Base-by-base conservation (phyloP, 495 filamentous ascomycete genomes). In the Astrothelium subdiscretum region DNA sequence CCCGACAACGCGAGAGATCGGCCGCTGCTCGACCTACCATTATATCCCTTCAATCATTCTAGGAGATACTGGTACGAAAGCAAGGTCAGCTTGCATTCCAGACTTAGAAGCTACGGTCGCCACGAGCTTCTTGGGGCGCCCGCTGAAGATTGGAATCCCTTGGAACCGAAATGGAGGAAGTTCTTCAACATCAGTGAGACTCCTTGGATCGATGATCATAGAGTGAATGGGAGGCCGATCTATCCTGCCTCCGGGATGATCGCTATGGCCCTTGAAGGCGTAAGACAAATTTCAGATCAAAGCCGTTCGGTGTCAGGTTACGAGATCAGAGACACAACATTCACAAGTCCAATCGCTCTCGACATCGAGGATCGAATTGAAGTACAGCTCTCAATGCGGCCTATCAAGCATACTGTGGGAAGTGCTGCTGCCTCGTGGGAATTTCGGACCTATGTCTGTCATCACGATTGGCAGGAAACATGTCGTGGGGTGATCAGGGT, bases 111-210 rank as follows among this genome's bases (percentile, higher is more conserved):
- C 1, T 68, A 71, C 20, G 66, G 72, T 1, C 72, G 78, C 5
- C 80, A 80, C 38, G 83, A 85, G 65, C 70, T 87, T 0, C 73
- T 87, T 1, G 85, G 85, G 0, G 69, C 74, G 6, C 71, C 75
- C 4, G 72, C 74, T 10, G 66, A 74, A 31, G 80, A 80, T 54
- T 80, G 72, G 32, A 80, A 77, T 61, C 72, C 77, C 2, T 61
- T 78, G 3, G 76, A 83, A 58, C 72, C 78, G 4, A 72, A 72
- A 3, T 70, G 76, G 42, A 60, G 71, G 20, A 58, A 76, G 24
- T 31, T 58, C 24, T 58, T 58, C 31, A 24, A 31, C 27, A 31
- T 31, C 22, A 61, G 71, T 11, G 74, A 78, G 24, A 65, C 75
- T 4, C 78, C 78, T 12, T 80, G 78, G 78, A 31, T 80, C 0